Percentiles rank a stretch among this genome's conserved stretches.
These are phyloP conservation scores for Naganishia sp. DNA, from an alignment of 1,284 basidiomycete genomes.

Conservation along the genomic window DNA sequence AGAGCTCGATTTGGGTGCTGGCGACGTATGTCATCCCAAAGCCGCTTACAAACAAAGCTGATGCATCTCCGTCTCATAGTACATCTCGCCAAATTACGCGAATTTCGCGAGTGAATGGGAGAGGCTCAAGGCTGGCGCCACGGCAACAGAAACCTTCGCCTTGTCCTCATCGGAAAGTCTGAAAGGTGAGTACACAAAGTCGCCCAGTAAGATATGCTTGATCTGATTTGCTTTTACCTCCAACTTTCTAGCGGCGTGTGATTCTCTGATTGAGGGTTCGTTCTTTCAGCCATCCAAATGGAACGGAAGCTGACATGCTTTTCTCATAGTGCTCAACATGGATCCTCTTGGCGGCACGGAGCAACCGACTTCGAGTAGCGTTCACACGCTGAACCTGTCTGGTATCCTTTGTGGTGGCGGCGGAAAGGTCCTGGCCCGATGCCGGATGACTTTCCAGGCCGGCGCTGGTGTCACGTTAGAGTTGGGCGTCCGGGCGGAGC, in stretches of 20 bases:
- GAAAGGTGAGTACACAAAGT: conserved; percentile 65
- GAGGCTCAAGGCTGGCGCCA: conserved; percentile 71
- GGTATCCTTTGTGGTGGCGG: conserved; percentile 85
- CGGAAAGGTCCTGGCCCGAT: conserved; percentile 88
- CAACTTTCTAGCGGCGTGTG: conserved; percentile 71
- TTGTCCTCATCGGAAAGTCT: conserved; percentile 90
- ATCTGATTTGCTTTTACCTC: conserved; percentile 32
- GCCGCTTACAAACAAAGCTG: not conserved
- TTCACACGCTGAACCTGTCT: conserved; percentile 92
- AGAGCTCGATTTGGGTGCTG: conserved; percentile 87
- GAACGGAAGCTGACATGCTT: not conserved
- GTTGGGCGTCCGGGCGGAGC: conserved; percentile 87
- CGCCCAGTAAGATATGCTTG: conserved; percentile 4
- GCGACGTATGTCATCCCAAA: conserved; percentile 57
- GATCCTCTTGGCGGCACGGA: conserved; percentile 90
- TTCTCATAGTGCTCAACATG: conserved; percentile 78
- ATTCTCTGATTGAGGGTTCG: conserved; percentile 74
- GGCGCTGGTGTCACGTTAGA: conserved; percentile 95
- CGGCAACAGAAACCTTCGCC: conserved; percentile 89
- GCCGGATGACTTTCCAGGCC: conserved; percentile 90
- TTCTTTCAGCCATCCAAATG: not conserved
- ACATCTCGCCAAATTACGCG: conserved; percentile 88
- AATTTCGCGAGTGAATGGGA: conserved; percentile 96
- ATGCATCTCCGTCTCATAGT: conserved; percentile 52
- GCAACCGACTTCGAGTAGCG: conserved; percentile 72